Conservation (phyloP, 441 rosid species). For the Corymbia calophylla region DNA sequence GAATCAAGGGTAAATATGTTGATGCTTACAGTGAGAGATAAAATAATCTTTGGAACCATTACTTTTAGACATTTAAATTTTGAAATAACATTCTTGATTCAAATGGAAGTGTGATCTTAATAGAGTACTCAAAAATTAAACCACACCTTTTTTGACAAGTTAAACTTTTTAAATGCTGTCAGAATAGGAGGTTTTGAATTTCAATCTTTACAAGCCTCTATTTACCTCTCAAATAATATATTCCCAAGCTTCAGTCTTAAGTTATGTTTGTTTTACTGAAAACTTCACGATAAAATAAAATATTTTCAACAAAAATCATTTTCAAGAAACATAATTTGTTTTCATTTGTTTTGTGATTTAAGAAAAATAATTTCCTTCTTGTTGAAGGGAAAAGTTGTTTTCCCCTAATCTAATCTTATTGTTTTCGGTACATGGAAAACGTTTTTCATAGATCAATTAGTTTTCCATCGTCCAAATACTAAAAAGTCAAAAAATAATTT, state of each 20-base stretch:
- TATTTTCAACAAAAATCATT: too few relatives aligned
- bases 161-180: not conserved
- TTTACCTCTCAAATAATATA: not conserved
- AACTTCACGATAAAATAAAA: too few relatives aligned
- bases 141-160: not conserved
- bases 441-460: fast-evolving
- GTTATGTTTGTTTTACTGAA: not conserved
- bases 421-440: not conserved
- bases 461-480: not conserved
- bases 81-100: not conserved
- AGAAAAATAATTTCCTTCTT: not conserved
- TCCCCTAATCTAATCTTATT: not conserved
- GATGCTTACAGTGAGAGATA: not conserved
- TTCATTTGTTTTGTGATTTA: too few relatives aligned
- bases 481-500: not conserved
- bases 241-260: not conserved
- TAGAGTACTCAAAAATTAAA: not conserved
- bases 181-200: not conserved
- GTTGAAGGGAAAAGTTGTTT: not conserved
- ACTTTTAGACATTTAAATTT: not conserved
- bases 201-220: not conserved
- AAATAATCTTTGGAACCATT: not conserved
- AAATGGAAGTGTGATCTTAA: not conserved
- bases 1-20: not conserved
- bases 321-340: not conserved